A percentile compares a stretch with the other conserved stretches of the same genome.
These are phyloP conservation scores for Vicia villosa DNA, from an alignment of 306 rosid genomes.

Conservation along the genomic window DNA sequence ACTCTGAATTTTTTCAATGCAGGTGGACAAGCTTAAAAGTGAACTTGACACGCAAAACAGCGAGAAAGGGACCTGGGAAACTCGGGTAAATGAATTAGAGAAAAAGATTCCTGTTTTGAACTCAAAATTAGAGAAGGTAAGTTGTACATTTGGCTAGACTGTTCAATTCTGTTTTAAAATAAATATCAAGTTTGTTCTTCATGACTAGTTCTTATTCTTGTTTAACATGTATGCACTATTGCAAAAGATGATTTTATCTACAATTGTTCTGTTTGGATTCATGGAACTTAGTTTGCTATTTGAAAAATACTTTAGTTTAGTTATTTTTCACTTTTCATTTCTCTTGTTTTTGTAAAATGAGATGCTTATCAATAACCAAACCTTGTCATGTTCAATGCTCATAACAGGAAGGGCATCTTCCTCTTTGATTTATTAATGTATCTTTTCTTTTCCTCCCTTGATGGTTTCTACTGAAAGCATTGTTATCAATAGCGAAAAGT, in stretches of 20 bases:
- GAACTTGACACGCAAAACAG: conserved; percentile 56
- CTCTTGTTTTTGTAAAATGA: not conserved
- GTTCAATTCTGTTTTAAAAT: not conserved
- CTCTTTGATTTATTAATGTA: conserved; percentile 5
- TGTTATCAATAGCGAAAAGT: too few relatives aligned
- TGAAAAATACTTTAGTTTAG: conserved; percentile 1
- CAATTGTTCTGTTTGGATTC: conserved; percentile 12
- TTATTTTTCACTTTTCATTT: not conserved
- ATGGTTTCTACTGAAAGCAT: conserved; percentile 4
- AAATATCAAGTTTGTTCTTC: conserved; percentile 20
- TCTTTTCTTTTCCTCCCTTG: conserved; percentile 1
- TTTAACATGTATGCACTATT: not conserved
- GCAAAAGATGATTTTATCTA: not conserved
- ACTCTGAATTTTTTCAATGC: conserved; percentile 32
- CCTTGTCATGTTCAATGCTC: not conserved
- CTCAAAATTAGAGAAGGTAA: conserved; percentile 65
- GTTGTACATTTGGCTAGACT: conserved; percentile 37
- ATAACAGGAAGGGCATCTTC: not conserved
- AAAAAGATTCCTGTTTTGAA: conserved; percentile 56
- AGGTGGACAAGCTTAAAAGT: conserved; percentile 67
- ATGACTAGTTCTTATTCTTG: conserved; percentile 11
- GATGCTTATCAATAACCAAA: conserved; percentile 2
- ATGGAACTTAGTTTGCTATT: conserved; percentile 27
- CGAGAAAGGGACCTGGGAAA: conserved; percentile 67
- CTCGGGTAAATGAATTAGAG: conserved; percentile 60